A percentile compares a stretch with the other conserved stretches of the same genome.
Evolutionary conservation across 768 basidiomycete species (phyloP).

Genomic region (Collybiopsis luxurians): DNA sequence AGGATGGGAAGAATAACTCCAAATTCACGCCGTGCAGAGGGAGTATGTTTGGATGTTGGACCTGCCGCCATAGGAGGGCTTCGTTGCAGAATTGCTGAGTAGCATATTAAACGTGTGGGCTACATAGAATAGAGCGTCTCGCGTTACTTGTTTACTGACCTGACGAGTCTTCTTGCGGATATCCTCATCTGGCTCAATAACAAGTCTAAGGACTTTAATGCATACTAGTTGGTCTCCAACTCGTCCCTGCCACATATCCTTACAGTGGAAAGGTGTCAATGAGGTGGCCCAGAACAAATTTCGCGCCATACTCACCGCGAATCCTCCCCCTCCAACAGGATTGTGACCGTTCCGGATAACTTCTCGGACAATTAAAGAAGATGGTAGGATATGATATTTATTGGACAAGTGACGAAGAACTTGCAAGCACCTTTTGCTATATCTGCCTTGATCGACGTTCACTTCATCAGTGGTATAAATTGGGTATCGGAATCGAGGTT

Average conservation of each 20-base stretch:
- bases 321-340: not conserved
- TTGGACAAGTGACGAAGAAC: not conserved
- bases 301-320: not conserved
- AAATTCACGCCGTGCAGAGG: not conserved
- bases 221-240: not conserved
- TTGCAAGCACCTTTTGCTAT: not conserved
- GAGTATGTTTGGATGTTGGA: slow-evolving; percentile 3
- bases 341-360: not conserved
- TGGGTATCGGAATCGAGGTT: too few relatives aligned
- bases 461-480: too few relatives aligned
- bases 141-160: too few relatives aligned
- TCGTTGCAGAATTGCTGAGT: not conserved
- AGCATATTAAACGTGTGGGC: too few relatives aligned
- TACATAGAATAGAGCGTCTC: too few relatives aligned
- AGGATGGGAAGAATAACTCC: not conserved
- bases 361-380: not conserved
- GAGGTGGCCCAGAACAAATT: too few relatives aligned
- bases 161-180: not conserved
- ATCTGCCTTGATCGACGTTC: too few relatives aligned
- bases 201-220: not conserved
- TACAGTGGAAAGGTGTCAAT: too few relatives aligned
- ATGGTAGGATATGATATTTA: not conserved
- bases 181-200: not conserved
- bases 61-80: not conserved
- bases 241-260: not conserved